Percentiles rank a stretch among this genome's conserved stretches.
These are phyloP conservation scores for Fraxinus dipetala DNA, from an alignment of 305 asterid genomes.

Conservation along the genomic window DNA sequence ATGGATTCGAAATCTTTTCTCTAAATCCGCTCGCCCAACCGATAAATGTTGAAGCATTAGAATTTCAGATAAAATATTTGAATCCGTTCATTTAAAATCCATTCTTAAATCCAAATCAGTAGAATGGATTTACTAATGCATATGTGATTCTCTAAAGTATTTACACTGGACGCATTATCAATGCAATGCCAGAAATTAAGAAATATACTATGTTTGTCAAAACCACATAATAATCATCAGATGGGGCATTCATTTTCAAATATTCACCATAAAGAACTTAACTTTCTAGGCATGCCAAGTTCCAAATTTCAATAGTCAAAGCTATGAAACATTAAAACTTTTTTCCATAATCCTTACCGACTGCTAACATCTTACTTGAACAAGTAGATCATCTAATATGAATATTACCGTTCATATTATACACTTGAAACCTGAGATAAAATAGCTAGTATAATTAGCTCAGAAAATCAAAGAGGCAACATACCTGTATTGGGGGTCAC, in stretches of 20 bases:
- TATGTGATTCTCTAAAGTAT: background rate
- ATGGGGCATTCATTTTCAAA: background rate
- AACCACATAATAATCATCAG: background rate
- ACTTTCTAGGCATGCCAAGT: background rate
- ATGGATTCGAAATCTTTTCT: background rate
- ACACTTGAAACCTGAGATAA: background rate
- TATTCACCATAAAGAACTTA: background rate
- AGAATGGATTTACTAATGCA: background rate
- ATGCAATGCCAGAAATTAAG: background rate
- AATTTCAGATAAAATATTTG: background rate
- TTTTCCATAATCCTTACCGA: background rate
- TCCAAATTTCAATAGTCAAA: background rate
- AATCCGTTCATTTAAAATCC: background rate
- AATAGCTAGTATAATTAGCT: background rate
- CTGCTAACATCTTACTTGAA: background rate
- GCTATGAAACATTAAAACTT: background rate
- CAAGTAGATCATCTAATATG: background rate
- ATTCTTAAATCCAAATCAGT: background rate
- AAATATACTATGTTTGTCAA: background rate
- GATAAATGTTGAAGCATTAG: background rate
- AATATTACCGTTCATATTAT: background rate
- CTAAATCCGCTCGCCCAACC: background rate
- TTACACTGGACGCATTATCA: background rate
- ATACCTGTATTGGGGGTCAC: conserved; percentile 83
- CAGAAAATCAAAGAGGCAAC: conserved; percentile 21